Percentiles rank a stretch among this genome's conserved stretches.
Conservation (phyloP, 345 rosid genomes). For the Linum usitatissimum region DNA sequence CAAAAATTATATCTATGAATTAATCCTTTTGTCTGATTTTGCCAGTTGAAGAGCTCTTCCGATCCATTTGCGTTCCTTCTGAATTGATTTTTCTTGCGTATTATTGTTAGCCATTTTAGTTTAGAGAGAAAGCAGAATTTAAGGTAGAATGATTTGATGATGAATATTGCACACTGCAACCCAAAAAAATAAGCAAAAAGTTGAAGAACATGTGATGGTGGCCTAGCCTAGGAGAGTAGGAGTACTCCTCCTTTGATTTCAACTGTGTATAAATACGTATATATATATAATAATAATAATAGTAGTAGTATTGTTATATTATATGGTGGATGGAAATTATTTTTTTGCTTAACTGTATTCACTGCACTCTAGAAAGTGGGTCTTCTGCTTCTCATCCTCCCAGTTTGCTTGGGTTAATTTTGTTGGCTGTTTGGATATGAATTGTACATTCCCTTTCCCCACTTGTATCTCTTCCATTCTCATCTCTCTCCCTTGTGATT, state of each 20-base stretch:
- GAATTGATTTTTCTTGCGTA: no score
- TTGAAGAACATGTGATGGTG: slow-evolving; percentile 4
- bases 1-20: slow-evolving; percentile 1
- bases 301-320: no score
- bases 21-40: slow-evolving; percentile 11
- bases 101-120: no score
- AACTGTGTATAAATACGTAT: slow-evolving; percentile 23
- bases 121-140: no score
- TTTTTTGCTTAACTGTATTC: slow-evolving; percentile 15
- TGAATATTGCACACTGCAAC: slow-evolving; percentile 21
- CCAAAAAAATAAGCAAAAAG: slow-evolving; percentile 11
- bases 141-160: slow-evolving; percentile 16
- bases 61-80: no score
- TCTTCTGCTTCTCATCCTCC: slow-evolving; percentile 7
- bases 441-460: no score
- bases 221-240: neutral
- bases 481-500: neutral
- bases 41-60: slow-evolving; percentile 7
- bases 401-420: slow-evolving; percentile 23
- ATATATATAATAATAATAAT: no score
- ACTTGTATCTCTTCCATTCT: no score
- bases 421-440: neutral
- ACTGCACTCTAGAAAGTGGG: neutral
- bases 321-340: neutral
- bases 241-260: neutral